Evolutionary conservation across 169 alveolate species (phyloP).

Genomic region (Ichthyophthirius multifiliis): DNA sequence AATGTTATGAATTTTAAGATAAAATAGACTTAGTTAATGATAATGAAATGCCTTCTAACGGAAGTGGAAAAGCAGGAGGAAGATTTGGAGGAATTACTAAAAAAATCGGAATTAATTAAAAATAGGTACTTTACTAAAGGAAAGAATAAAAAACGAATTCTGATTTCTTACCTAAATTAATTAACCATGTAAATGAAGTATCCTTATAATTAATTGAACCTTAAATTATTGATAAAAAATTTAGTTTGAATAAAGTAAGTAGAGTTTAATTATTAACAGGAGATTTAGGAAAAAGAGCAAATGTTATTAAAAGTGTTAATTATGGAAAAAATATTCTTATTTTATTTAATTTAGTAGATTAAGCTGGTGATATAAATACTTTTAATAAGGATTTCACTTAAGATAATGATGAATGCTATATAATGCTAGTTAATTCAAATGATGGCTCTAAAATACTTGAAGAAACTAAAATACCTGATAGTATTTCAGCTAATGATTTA

Average conservation of each 20-base stretch:
- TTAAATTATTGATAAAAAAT: too few relatives aligned
- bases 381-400: background rate
- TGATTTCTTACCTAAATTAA: background rate
- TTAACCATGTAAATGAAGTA: background rate
- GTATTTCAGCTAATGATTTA: background rate
- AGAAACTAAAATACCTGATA: background rate
- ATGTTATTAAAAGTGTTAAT: background rate
- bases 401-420: background rate
- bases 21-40: too few relatives aligned
- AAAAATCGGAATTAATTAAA: background rate
- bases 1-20: too few relatives aligned
- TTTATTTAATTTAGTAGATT: background rate
- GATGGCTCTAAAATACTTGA: background rate
- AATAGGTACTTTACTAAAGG: background rate
- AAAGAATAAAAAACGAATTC: background rate
- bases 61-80: background rate
- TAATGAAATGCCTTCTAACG: background rate
- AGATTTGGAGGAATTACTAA: background rate
- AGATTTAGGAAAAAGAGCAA: background rate
- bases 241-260: too few relatives aligned
- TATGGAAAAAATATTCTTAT: background rate
- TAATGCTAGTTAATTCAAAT: background rate
- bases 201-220: background rate
- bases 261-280: too few relatives aligned
- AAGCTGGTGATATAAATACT: background rate